Conservation (phyloP, 2,329 filamentous ascomycete species). For the Chaetothyriales sp. region DNA sequence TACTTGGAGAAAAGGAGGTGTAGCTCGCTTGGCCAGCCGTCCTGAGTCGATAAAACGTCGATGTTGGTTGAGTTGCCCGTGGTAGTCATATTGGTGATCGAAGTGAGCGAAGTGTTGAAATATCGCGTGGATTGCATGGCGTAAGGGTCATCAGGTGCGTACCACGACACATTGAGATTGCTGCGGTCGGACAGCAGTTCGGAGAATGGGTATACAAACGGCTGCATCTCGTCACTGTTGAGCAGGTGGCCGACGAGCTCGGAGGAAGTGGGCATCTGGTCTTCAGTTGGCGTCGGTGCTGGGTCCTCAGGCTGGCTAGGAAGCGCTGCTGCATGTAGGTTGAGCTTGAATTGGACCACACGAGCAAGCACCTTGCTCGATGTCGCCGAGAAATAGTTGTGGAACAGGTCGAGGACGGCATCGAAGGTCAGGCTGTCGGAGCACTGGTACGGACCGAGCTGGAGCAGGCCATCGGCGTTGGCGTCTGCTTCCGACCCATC, state of each 20-base stretch:
- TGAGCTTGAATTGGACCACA: constrained; percentile 39
- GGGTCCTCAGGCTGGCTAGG: constrained; percentile 27
- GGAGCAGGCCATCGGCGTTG: constrained; percentile 5
- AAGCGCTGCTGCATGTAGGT: constrained; percentile 42
- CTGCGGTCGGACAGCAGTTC: constrained; percentile 36
- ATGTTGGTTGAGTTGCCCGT: constrained; percentile 19
- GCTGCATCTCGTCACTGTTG: constrained; percentile 23
- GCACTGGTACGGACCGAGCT: constrained; percentile 42
- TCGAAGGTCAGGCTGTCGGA: constrained; percentile 37
- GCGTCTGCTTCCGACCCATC: constrained; percentile 10
- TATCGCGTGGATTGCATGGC: constrained; percentile 36
- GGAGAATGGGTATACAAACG: constrained; percentile 36
- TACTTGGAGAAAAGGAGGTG: constrained; percentile 40
- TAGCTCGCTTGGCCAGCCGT: constrained; percentile 50
- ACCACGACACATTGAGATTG: constrained; percentile 47
- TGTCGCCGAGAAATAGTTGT: constrained; percentile 39
- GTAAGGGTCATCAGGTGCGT: constrained; percentile 26
- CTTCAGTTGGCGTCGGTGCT: constrained; percentile 26
- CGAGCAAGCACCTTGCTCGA: constrained; percentile 40
- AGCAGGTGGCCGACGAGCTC: constrained; percentile 35
- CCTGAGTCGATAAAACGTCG: constrained; percentile 31
- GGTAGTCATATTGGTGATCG: background rate
- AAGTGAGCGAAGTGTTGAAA: constrained; percentile 32
- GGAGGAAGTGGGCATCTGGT: constrained; percentile 29
- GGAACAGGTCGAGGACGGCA: constrained; percentile 35